These are phyloP conservation scores for Telfairia occidentalis DNA, from an alignment of 331 rosid genomes.

Conservation along the genomic window DNA sequence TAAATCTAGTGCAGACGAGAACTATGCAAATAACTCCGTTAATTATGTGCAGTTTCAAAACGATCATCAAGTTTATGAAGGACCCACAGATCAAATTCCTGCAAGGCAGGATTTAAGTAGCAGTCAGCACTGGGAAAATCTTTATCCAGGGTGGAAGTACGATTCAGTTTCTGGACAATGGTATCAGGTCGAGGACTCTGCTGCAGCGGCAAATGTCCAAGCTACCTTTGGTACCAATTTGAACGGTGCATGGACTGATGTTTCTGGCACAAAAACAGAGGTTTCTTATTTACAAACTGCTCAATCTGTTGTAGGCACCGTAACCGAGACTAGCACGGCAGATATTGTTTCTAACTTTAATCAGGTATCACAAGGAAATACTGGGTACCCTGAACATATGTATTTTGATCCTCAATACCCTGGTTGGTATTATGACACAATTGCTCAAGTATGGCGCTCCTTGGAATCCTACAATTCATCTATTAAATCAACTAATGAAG, in stretches of 20 bases:
- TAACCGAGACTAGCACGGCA: slow-evolving; percentile 40
- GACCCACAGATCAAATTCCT: slow-evolving; percentile 22
- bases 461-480: slow-evolving; percentile 53
- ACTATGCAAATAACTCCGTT: slow-evolving; percentile 21
- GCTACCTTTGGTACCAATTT: slow-evolving; percentile 23
- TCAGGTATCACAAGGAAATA: slow-evolving; percentile 48
- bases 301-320: slow-evolving; percentile 41
- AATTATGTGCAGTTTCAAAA: slow-evolving; percentile 33
- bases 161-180: slow-evolving; percentile 59
- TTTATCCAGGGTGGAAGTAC: slow-evolving; percentile 91
- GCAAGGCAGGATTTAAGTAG: slow-evolving; percentile 42
- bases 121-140: slow-evolving; percentile 60
- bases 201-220: slow-evolving; percentile 21
- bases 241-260: slow-evolving; percentile 25
- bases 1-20: slow-evolving; percentile 20
- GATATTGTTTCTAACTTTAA: slow-evolving; percentile 33
- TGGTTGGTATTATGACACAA: slow-evolving; percentile 77
- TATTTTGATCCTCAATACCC: slow-evolving; percentile 71
- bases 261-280: slow-evolving; percentile 32
- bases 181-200: slow-evolving; percentile 49
- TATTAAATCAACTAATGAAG: slow-evolving; percentile 28
- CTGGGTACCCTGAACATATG: slow-evolving; percentile 74
- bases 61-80: slow-evolving; percentile 28
- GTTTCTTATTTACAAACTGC: slow-evolving; percentile 42
- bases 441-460: slow-evolving; percentile 56